These are phyloP conservation scores for Nidularia sp. DNA, from an alignment of 768 basidiomycete species.

Conservation along the genomic window DNA sequence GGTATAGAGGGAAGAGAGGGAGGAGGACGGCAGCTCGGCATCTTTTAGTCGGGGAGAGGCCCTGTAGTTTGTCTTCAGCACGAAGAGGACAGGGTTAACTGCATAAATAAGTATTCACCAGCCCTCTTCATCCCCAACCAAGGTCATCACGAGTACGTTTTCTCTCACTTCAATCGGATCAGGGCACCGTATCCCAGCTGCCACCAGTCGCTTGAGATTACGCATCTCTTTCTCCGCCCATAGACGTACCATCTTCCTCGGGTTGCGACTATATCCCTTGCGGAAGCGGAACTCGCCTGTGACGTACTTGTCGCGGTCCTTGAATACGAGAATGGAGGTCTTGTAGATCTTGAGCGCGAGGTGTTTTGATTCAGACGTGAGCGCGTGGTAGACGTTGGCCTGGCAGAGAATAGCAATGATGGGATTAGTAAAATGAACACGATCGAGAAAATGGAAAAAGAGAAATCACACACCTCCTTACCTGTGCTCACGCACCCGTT, in stretches of 20 bases:
- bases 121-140: constrained; percentile 77
- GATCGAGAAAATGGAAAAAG: constrained; percentile 1
- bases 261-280: constrained; percentile 87
- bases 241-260: constrained; percentile 95
- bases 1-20: constrained; percentile 60
- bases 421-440: constrained; percentile 1
- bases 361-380: constrained; percentile 50
- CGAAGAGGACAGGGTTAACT: neutral
- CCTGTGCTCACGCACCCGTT: constrained; percentile 97
- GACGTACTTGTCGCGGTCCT: constrained; percentile 96
- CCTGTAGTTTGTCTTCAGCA: constrained; percentile 35
- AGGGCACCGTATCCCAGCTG: constrained; percentile 85
- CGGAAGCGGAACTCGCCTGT: constrained; percentile 95
- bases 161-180: constrained; percentile 91
- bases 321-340: constrained; percentile 96
- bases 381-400: constrained; percentile 97
- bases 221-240: constrained; percentile 99
- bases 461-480: constrained; percentile 70
- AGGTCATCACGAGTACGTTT: constrained; percentile 95
- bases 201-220: constrained; percentile 79
- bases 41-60: constrained; percentile 94
- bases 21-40: constrained; percentile 47
- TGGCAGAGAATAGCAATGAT: constrained; percentile 20
- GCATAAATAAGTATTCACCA: constrained; percentile 49
- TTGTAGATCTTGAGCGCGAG: constrained; percentile 98